Conservation (phyloP, 1,284 basidiomycete species). For the Fomitopsis pinicola region DNA sequence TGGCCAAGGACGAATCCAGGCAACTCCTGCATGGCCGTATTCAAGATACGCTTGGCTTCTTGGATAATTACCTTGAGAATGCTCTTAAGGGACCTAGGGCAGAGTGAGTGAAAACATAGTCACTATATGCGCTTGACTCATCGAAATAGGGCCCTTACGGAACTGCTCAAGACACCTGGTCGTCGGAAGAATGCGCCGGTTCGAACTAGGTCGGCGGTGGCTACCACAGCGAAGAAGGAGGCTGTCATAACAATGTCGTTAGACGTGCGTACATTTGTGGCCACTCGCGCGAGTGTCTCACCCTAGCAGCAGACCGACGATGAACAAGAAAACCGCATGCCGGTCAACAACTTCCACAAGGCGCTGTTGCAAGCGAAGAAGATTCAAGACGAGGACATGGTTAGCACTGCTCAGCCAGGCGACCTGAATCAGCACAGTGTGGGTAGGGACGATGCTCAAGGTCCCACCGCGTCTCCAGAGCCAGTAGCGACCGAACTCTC, state of each 20-base stretch:
- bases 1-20: constrained; percentile 69
- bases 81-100: constrained; percentile 60
- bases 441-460: neutral
- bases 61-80: constrained; percentile 72
- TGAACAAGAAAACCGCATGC: constrained; percentile 36
- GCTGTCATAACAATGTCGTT: constrained; percentile 35
- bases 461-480: neutral
- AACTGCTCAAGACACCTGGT: constrained; percentile 80
- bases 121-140: neutral
- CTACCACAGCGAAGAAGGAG: constrained; percentile 42
- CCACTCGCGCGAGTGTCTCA: constrained; percentile 1
- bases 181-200: constrained; percentile 55
- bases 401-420: no score
- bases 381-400: neutral
- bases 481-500: constrained; percentile 43
- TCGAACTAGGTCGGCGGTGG: constrained; percentile 41
- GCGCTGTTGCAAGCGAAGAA: constrained; percentile 38
- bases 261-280: constrained; percentile 37
- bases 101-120: constrained; percentile 41
- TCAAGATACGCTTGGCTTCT: constrained; percentile 69
- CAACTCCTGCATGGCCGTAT: constrained; percentile 68
- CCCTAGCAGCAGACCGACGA: constrained; percentile 27
- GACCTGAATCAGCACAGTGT: no score
- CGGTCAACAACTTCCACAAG: constrained; percentile 48
- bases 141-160: constrained; percentile 56